Evolutionary conservation across 371 early-diverging fungal genomes (phyloP), one percentile per base, ranked within the genome.

Genomic region (Smittium culicis): DNA sequence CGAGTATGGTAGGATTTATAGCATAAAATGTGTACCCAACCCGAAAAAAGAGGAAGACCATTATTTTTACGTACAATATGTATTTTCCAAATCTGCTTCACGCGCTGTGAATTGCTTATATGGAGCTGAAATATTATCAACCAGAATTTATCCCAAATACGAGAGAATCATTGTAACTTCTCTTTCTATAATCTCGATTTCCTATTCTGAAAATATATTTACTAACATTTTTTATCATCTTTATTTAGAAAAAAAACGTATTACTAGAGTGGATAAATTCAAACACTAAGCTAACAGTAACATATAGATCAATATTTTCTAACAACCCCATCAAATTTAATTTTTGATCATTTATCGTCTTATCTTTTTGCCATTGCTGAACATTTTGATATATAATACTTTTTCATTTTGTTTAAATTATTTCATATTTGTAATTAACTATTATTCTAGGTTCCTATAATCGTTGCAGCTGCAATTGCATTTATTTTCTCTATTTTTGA

Each of bases 101-200:
- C 85, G 86, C 60, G 96, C 96, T 0, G 82, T 89, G 25, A 91
- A 91, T 69, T 96, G 96, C 78, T 77, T 91, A 57, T 88, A 94
- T 66, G 91, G 91, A 1, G 75, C 85, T 57, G 66, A 74, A 0
- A 73, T 95, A 55, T 82, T 83, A 27, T 83, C 80, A 0, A 87
- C 89, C 0, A 73, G 80, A n/a, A 69, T 95, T 29, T 77, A 76
- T 32, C 79, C 91, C 45, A 69, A 81, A 2, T 94, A 91, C 72
- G 92, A 91, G 64, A 78, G 79, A 25, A 80, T 77, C 66, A 70
- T 81, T 74, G n/a, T n/a, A n/a, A n/a, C n/a, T n/a, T n/a, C n/a
- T n/a, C n/a, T n/a, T n/a, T n/a, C n/a, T n/a, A n/a, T n/a, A n/a
- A n/a, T n/a, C n/a, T n/a, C n/a, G n/a, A n/a, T n/a, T n/a, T n/a